phyloP scores from a whole-genome alignment of 2,329 filamentous ascomycete genomes.

The Davidsoniella eucalypti region DNA sequence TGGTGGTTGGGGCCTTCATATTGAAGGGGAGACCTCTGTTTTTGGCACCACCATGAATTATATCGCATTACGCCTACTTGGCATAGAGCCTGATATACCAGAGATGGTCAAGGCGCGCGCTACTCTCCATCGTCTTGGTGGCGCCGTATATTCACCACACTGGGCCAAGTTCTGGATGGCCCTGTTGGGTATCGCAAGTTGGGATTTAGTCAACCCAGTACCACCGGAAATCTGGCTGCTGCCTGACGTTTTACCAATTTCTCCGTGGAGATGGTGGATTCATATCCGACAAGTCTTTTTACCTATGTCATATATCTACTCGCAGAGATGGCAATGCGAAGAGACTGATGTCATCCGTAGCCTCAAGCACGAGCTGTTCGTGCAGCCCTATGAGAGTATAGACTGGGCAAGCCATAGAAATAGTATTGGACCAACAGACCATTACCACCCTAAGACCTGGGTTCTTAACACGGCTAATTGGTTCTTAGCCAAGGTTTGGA shows the following conservation, averaged over 20 bases:
- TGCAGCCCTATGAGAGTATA: slow-evolving; percentile 60
- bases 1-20: slow-evolving; percentile 95
- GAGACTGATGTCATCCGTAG: slow-evolving; percentile 56
- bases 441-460: slow-evolving; percentile 87
- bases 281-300: slow-evolving; percentile 96
- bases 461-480: slow-evolving; percentile 66
- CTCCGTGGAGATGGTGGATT: slow-evolving; percentile 94
- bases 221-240: slow-evolving; percentile 88
- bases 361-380: slow-evolving; percentile 68
- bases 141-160: slow-evolving; percentile 69
- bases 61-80: slow-evolving; percentile 60
- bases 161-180: slow-evolving; percentile 97
- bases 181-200: slow-evolving; percentile 64
- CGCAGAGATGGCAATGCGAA: slow-evolving; percentile 62
- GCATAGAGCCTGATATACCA: slow-evolving; percentile 67
- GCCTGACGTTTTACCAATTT: slow-evolving; percentile 77
- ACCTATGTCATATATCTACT: slow-evolving; percentile 82
- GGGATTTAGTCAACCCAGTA: slow-evolving; percentile 88
- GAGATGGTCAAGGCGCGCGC: slow-evolving; percentile 72
- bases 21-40: slow-evolving; percentile 80
- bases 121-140: slow-evolving; percentile 70
- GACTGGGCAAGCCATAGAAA: slow-evolving; percentile 67
- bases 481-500: slow-evolving; percentile 63
- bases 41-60: slow-evolving; percentile 90
- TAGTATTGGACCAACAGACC: slow-evolving; percentile 61